Evolutionary conservation across 164 flowering plant species (phyloP).

Genomic region (Vitis vinifera): ASM3070453v1 NC_081807.1:10150001-10150500

Average conservation of each 20-base stretch:
- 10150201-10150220: slow-evolving; percentile 20
- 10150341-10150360: slow-evolving; percentile 51
- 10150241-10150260: slow-evolving; percentile 57
- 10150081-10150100: slow-evolving; percentile 27
- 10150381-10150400: slow-evolving; percentile 43
- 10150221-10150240: slow-evolving; percentile 35
- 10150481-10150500: slow-evolving; percentile 49
- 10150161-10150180: slow-evolving; percentile 23
- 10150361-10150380: slow-evolving; percentile 54
- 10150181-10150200: slow-evolving; percentile 26
- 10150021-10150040: slow-evolving; percentile 18
- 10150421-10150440: slow-evolving; percentile 26
- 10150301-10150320: slow-evolving; percentile 42
- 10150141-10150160: slow-evolving; percentile 28
- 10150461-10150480: slow-evolving; percentile 25
- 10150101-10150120: slow-evolving; percentile 9
- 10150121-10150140: slow-evolving; percentile 40
- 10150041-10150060: slow-evolving; percentile 46
- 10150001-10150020: slow-evolving; percentile 11
- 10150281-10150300: slow-evolving; percentile 17
- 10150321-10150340: slow-evolving; percentile 39
- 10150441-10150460: not conserved
- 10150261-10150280: slow-evolving; percentile 27
- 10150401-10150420: slow-evolving; percentile 51
- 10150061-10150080: slow-evolving; percentile 45